These are phyloP conservation scores for Pseudomassariella vexata DNA, from an alignment of 2,329 filamentous ascomycete genomes.

Conservation along the genomic window DNA sequence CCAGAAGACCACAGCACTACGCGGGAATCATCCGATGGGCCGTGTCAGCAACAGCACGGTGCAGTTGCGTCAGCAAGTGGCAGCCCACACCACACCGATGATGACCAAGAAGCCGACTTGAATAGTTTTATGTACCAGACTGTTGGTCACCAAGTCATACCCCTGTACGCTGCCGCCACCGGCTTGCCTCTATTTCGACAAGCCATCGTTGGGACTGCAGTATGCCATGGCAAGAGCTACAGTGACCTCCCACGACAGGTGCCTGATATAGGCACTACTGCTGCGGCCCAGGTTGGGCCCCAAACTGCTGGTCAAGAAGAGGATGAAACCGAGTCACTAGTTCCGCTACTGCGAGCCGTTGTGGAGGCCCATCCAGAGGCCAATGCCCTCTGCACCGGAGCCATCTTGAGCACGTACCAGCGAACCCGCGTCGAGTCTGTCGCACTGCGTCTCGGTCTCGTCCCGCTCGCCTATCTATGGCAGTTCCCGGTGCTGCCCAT, in stretches of 20 bases:
- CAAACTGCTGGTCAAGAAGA: constrained; percentile 12
- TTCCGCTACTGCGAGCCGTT: constrained; percentile 66
- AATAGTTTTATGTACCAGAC: constrained; percentile 99
- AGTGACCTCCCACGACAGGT: constrained; percentile 11
- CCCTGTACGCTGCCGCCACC: constrained; percentile 75
- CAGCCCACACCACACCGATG: constrained; percentile 7
- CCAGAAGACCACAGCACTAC: constrained; percentile 10
- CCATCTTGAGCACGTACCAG: constrained; percentile 93
- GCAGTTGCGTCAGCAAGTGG: constrained; percentile 6
- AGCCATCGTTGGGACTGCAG: constrained; percentile 65
- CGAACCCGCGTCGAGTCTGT: constrained; percentile 93
- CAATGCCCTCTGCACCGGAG: constrained; percentile 84
- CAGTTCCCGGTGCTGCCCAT: constrained; percentile 71
- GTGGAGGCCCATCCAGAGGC: constrained; percentile 67
- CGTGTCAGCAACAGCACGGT: constrained; percentile 7
- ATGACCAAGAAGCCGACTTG: constrained; percentile 56
- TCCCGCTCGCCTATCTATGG: constrained; percentile 85
- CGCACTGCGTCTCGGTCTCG: constrained; percentile 74
- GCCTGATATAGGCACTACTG: neutral
- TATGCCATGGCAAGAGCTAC: constrained; percentile 71
- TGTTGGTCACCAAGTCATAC: constrained; percentile 81
- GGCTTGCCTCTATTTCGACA: constrained; percentile 79
- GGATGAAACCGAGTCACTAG: constrained; percentile 87
- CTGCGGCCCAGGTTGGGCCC: neutral
- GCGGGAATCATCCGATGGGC: too few relatives aligned